Conservation (phyloP, 148 eudicot genomes). For the Tetragonia tetragonoides region DNA sequence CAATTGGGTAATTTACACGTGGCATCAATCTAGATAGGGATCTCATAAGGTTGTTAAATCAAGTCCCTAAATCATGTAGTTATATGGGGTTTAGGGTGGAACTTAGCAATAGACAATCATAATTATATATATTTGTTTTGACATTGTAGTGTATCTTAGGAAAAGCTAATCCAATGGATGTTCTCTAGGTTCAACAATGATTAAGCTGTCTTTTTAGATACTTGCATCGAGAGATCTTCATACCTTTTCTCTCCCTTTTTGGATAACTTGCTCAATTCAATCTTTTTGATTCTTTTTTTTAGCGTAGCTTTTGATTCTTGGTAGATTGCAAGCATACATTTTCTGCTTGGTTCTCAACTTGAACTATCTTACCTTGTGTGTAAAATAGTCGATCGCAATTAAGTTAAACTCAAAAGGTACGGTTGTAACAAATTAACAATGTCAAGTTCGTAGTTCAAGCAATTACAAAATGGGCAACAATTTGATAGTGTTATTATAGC, state of each 20-base stretch:
- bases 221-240: neutral
- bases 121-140: no score
- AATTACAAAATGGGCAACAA: no score
- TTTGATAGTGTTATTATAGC: no score
- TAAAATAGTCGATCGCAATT: no score
- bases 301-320: neutral
- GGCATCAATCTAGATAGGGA: neutral
- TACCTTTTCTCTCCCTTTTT: slow-evolving; percentile 10
- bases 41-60: neutral
- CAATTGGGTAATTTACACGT: neutral
- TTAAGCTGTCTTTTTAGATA: neutral
- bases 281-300: no score
- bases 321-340: neutral
- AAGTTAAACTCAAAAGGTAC: no score
- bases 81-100: neutral
- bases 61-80: neutral
- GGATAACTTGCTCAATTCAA: neutral
- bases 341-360: no score
- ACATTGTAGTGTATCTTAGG: neutral
- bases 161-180: neutral
- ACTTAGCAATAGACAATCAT: neutral
- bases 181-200: neutral
- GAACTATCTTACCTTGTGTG: no score
- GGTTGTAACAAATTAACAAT: no score
- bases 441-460: no score